phyloP scores from a whole-genome alignment of 768 basidiomycete species.

The Boletellus ananas region DNA sequence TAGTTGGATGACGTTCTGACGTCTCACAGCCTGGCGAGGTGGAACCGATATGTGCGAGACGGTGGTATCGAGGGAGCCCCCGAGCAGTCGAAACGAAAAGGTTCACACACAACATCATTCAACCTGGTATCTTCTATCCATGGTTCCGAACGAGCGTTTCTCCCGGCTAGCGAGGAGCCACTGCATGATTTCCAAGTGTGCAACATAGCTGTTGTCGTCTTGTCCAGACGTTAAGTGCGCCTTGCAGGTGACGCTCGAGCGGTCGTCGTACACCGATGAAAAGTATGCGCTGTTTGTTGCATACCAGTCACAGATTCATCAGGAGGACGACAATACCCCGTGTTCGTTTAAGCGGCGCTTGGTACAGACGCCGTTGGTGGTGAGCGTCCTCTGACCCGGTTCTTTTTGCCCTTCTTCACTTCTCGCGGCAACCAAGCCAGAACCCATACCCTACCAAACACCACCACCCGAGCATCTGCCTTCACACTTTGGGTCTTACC shows the following conservation, averaged over 20 bases:
- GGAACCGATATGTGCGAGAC: constrained; percentile 63
- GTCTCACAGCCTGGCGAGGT: constrained; percentile 40
- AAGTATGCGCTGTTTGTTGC: constrained; percentile 73
- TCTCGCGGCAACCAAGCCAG: constrained; percentile 40
- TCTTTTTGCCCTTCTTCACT: not conserved
- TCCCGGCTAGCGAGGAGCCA: constrained; percentile 25
- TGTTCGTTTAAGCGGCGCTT: constrained; percentile 68
- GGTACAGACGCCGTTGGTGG: constrained; percentile 71
- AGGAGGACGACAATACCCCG: constrained; percentile 52
- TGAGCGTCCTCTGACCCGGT: constrained; percentile 33
- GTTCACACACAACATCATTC: constrained; percentile 26
- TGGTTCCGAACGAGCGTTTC: constrained; percentile 46
- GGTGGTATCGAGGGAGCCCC: constrained; percentile 33
- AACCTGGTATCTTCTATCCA: constrained; percentile 52
- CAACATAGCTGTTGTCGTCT: not conserved
- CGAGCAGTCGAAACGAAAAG: constrained; percentile 8
- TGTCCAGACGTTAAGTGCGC: not conserved
- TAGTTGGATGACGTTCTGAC: not conserved
- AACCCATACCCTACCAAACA: constrained; percentile 56
- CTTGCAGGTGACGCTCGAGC: constrained; percentile 67
- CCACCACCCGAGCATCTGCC: constrained; percentile 59
- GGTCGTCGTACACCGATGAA: constrained; percentile 71
- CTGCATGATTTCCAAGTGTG: constrained; percentile 61
- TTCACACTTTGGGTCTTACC: constrained; percentile 83
- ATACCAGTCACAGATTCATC: constrained; percentile 80